A percentile compares a stretch with the other conserved stretches of the same genome.
These are phyloP conservation scores for Austroboletus novae-zelandiae DNA, from an alignment of 1,284 basidiomycete genomes.

Conservation along the genomic window DNA sequence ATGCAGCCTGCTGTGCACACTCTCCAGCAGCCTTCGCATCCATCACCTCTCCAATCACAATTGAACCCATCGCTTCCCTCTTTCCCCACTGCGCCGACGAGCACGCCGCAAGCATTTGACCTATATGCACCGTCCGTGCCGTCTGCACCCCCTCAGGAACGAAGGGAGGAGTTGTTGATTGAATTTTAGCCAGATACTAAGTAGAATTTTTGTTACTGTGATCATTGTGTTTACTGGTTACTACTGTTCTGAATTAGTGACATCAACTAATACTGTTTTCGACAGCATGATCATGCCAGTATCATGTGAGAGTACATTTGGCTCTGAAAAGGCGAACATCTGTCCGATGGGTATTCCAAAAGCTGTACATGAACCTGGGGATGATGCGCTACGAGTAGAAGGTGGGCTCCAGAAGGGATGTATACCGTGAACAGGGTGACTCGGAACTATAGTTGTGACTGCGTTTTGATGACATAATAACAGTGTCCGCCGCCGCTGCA, in stretches of 20 bases:
- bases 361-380: too few species aligned
- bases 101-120: conserved; percentile 54
- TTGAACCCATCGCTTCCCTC: conserved; percentile 9
- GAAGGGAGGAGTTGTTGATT: conserved; percentile 84
- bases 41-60: conserved; percentile 8
- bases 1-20: conserved; percentile 1
- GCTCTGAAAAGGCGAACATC: too few species aligned
- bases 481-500: too few species aligned
- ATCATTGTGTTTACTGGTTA: not conserved
- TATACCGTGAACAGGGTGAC: too few species aligned
- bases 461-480: too few species aligned
- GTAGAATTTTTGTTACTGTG: not conserved
- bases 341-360: too few species aligned
- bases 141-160: conserved; percentile 58
- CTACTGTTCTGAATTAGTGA: not conserved
- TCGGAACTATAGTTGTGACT: too few species aligned
- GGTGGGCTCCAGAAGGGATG: too few species aligned
- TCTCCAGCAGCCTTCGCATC: conserved; percentile 7
- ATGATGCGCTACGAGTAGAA: too few species aligned
- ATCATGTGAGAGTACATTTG: too few species aligned
- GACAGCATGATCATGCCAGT: too few species aligned
- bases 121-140: conserved; percentile 48
- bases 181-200: conserved; percentile 46
- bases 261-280: conserved; percentile 1
- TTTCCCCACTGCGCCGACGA: conserved; percentile 46